A percentile compares a stretch with the other conserved stretches of the same genome.
Evolutionary conservation across 208 protist species (phyloP).

Genomic region (Leishmania tropica): DNA sequence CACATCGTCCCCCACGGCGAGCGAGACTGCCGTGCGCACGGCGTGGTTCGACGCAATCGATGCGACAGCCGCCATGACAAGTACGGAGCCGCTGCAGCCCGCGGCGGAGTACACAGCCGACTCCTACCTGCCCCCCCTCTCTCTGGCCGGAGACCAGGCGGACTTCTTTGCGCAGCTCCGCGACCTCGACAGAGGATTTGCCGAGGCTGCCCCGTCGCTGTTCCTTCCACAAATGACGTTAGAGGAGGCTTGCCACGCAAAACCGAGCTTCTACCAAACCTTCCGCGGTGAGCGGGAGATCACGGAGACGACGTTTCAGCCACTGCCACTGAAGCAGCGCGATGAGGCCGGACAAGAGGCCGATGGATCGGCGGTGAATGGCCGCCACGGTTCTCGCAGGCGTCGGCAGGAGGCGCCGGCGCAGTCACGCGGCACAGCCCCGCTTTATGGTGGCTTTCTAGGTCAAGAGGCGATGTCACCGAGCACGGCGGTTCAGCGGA

Average conservation of each 20-base stretch:
- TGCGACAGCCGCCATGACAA: slow-evolving; percentile 57
- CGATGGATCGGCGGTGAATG: slow-evolving; percentile 11
- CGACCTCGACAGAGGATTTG: slow-evolving; percentile 41
- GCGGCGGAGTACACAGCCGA: slow-evolving; percentile 29
- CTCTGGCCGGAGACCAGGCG: slow-evolving; percentile 4
- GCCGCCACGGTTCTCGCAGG: slow-evolving; percentile 12
- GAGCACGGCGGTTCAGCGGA: slow-evolving; percentile 44
- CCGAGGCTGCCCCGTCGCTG: slow-evolving; percentile 30
- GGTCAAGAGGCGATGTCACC: slow-evolving; percentile 39
- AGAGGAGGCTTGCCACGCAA: slow-evolving; percentile 64
- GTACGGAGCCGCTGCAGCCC: slow-evolving; percentile 47
- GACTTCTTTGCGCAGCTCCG: slow-evolving; percentile 50
- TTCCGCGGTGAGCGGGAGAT: slow-evolving; percentile 39
- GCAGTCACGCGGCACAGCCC: slow-evolving; percentile 9
- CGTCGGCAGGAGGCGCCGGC: slow-evolving; percentile 12
- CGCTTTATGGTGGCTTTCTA: slow-evolving; percentile 29
- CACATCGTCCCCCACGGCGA: slow-evolving; percentile 9
- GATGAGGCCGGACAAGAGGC: neutral
- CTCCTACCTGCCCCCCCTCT: slow-evolving; percentile 30
- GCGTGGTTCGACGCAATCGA: slow-evolving; percentile 71
- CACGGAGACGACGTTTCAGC: slow-evolving; percentile 28
- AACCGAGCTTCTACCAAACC: slow-evolving; percentile 44
- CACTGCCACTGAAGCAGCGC: slow-evolving; percentile 5
- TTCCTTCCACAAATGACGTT: slow-evolving; percentile 69
- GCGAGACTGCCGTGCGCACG: slow-evolving; percentile 54